phyloP scores from a whole-genome alignment of 805 yeast genomes.

The Deakozyma indianensis region DNA sequence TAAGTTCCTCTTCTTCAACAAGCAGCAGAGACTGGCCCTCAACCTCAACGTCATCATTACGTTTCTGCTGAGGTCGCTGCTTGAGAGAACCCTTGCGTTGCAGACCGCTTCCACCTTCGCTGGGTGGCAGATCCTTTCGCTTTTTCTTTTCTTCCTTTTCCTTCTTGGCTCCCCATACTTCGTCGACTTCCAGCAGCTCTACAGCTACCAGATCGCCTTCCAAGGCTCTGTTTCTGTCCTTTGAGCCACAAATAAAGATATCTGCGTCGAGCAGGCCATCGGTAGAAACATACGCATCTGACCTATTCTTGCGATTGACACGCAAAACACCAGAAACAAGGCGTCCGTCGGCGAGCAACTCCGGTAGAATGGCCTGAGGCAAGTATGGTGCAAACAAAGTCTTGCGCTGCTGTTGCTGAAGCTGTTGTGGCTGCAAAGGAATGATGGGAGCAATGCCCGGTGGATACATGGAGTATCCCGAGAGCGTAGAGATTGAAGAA shows the following conservation, averaged over 20 bases:
- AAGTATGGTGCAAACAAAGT: constrained; percentile 91
- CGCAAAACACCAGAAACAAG: constrained; percentile 85
- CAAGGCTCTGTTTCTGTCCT: constrained; percentile 92
- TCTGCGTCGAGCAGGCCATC: constrained; percentile 94
- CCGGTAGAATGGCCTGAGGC: constrained; percentile 88
- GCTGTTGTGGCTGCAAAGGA: constrained; percentile 15
- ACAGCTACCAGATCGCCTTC: constrained; percentile 97
- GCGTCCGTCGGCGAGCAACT: constrained; percentile 74
- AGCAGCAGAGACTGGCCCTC: constrained; percentile 89
- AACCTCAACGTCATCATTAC: constrained; percentile 95
- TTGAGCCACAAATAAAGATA: constrained; percentile 94
- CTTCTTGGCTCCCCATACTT: constrained; percentile 91
- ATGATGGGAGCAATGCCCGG: not conserved
- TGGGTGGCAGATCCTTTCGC: constrained; percentile 43
- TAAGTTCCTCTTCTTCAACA: constrained; percentile 91
- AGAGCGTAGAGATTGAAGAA: constrained; percentile 26
- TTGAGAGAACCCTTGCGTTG: constrained; percentile 81
- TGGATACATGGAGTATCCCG: constrained; percentile 6
- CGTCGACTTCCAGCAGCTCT: constrained; percentile 87
- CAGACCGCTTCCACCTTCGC: constrained; percentile 25
- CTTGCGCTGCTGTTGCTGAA: constrained; percentile 29
- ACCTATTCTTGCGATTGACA: constrained; percentile 90
- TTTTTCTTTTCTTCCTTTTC: constrained; percentile 96
- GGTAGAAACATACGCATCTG: constrained; percentile 97
- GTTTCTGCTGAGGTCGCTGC: constrained; percentile 93